Base-by-base conservation (phyloP, 2,329 filamentous ascomycete genomes). In the Trichoderma guizhouense region DNA sequence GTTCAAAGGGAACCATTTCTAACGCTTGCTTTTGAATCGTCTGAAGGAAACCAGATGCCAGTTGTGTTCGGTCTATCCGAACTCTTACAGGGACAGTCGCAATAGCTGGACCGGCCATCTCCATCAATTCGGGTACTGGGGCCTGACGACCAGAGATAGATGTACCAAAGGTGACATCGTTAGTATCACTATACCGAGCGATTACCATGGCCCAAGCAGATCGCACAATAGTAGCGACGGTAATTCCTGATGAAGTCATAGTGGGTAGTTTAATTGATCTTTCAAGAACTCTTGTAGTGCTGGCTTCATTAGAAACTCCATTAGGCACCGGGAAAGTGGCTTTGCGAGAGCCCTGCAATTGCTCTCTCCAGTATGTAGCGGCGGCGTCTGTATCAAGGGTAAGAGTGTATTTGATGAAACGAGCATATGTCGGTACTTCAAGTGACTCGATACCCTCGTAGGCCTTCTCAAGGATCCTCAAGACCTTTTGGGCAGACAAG, bases 131-230 rank as follows among this genome's bases (percentile, higher is more conserved):
- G 15, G 66, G 34, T 6, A 77, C 67, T 18, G 71, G 71, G 8
- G 73, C 72, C 15, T 77, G 67, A 18, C 76, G 74, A 9, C 76
- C 76, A 4, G 72, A 75, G 28, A 73, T 65, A 7, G 71, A 64
- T 2, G 69, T 63, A 30, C 76, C 76, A 69, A 76, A 77, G 1
- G 71, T 34, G 18, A 76, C 58, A 60, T 71, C 73, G 12, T 69
- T 68, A 3, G 73, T 79, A 72, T 51, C 78, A 72, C 82, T 78
- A 62, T 84, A 83, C 3, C 81, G 73, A 0, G 79, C 79, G 2
- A 82, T 77, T 3, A 84, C 76, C 6, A 86, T 63, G 7, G 76
- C 71, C 75, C 77, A 78, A 7, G 79, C 77, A 2, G 78, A 76
- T 3, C 78, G 74, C 24, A 77, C 62, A 3, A 79, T 58, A 1